Percentiles rank a stretch among this genome's conserved stretches.
Evolutionary conservation across 768 basidiomycete genomes (phyloP).

Genomic region (Gelatoporia subvermispora): DNA sequence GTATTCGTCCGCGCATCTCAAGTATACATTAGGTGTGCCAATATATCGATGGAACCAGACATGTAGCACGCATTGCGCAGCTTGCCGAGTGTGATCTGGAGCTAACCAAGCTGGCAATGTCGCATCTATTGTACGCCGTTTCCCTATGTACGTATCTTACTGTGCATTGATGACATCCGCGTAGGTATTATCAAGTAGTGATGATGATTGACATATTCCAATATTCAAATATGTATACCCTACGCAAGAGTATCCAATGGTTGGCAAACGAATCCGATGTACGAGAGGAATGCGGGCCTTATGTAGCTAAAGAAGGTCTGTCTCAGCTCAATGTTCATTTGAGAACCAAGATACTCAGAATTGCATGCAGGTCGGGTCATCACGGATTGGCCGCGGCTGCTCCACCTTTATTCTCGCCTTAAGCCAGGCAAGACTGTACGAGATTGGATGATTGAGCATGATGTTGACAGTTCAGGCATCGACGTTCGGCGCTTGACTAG

Average conservation of each 20-base stretch:
- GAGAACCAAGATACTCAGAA: background rate
- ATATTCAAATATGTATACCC: conserved; percentile 95
- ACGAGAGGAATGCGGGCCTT: conserved; percentile 85
- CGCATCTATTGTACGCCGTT: conserved; percentile 77
- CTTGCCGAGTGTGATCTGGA: conserved; percentile 85
- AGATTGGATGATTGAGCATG: conserved; percentile 82
- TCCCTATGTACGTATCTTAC: background rate
- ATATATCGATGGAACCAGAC: conserved; percentile 87
- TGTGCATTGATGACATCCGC: background rate
- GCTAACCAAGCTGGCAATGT: conserved; percentile 80
- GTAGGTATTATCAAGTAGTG: conserved; percentile 91
- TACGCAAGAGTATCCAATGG: conserved; percentile 82
- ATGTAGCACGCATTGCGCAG: conserved; percentile 86
- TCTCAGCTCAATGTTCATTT: background rate
- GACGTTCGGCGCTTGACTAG: conserved; percentile 93
- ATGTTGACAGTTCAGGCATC: conserved; percentile 68
- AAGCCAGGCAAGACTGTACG: conserved; percentile 78
- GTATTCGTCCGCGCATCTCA: background rate
- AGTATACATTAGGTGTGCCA: conserved; percentile 55
- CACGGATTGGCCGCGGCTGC: conserved; percentile 83
- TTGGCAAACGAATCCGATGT: conserved; percentile 83
- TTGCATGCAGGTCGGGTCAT: conserved; percentile 42
- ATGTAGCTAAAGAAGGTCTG: conserved; percentile 76
- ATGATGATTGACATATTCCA: conserved; percentile 98
- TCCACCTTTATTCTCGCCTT: conserved; percentile 83